Evolutionary conservation across 495 filamentous ascomycete genomes (phyloP), one percentile per base, ranked within the genome.

Genomic region (Tuber borchii): DNA sequence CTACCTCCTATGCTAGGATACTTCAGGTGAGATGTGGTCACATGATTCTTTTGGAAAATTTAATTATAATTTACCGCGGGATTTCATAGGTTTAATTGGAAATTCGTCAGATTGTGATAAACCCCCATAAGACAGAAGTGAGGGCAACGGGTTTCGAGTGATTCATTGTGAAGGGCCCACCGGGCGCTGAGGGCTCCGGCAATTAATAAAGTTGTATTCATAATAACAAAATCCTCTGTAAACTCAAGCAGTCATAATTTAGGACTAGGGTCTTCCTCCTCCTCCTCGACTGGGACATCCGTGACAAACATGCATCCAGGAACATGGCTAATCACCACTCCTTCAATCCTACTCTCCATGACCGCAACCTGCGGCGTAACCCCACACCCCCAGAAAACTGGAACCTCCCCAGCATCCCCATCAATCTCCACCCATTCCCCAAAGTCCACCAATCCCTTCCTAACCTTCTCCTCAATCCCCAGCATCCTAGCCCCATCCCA

Each of bases 341-440:
- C 88, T 19, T 86, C 76, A 34, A 90, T 77, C 69, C 31, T 68
- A 48, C 79, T 80, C 61, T 84, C 79, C 84, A 87, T 86, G 0
- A 90, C 87, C 12, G 87, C 88, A 71, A 87, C 85, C 79, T 90
- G 88, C 9, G 88, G 87, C 22, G 89, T 89, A 5, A 90, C 87
- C 7, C 87, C 88, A 78, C 87, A 89, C 2, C 87, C 88, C 87
- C 88, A 89, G 71, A 89, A 89, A 3, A 90, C 84, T 0, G 88
- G 88, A 34, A 89, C 82, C 65, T 86, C 84, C 1, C 83, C 85
- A 34, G 19, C 26, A 9, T 65, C 56, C 8, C 86, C 84, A 10
- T 78, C 75, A 12, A 78, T 74, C 17, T 74, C 78, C 39, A 82
- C 80, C 75, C 76, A 73, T 5, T 82, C 80, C 43, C 81, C 81